A percentile compares a stretch with the other conserved stretches of the same genome.
phyloP scores from a whole-genome alignment of 495 filamentous ascomycete species.

The Apodospora peruviana region DNA sequence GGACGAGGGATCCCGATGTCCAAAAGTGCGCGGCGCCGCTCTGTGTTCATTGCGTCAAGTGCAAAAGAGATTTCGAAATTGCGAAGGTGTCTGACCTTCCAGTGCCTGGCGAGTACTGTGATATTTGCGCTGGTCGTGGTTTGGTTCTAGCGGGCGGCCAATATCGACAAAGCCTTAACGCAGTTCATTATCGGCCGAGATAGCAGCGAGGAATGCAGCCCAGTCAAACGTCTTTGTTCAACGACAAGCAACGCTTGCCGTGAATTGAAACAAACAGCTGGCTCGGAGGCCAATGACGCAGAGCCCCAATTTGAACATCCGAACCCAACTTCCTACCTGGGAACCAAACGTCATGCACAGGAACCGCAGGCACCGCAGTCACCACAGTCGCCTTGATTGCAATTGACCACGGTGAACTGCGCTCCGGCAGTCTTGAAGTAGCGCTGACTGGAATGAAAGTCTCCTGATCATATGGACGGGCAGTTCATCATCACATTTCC shows the following conservation, averaged over 20 bases:
- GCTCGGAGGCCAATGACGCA: slow-evolving; percentile 18
- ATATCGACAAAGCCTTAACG: slow-evolving; percentile 20
- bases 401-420: background rate
- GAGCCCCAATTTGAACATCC: slow-evolving; percentile 12
- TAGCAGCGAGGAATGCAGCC: slow-evolving; percentile 20
- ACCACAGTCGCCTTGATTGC: background rate
- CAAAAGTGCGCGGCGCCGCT: slow-evolving; percentile 12
- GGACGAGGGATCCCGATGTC: background rate
- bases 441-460: too few relatives aligned
- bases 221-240: background rate
- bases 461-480: too few relatives aligned
- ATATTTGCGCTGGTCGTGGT: too few relatives aligned
- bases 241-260: slow-evolving; percentile 7
- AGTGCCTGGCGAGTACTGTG: too few relatives aligned
- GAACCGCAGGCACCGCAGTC: background rate
- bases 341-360: slow-evolving; percentile 11
- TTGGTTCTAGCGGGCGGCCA: slow-evolving; percentile 17
- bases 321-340: slow-evolving; percentile 19
- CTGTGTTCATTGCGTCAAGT: too few relatives aligned
- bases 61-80: too few relatives aligned
- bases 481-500: too few relatives aligned
- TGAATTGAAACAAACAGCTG: slow-evolving; percentile 24
- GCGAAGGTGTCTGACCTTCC: too few relatives aligned
- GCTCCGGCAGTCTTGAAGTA: background rate
- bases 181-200: slow-evolving; percentile 29